Percentiles rank a stretch among this genome's conserved stretches.
Evolutionary conservation across 345 rosid genomes (phyloP).

Genomic region (Eutrema yunnanense): DNA sequence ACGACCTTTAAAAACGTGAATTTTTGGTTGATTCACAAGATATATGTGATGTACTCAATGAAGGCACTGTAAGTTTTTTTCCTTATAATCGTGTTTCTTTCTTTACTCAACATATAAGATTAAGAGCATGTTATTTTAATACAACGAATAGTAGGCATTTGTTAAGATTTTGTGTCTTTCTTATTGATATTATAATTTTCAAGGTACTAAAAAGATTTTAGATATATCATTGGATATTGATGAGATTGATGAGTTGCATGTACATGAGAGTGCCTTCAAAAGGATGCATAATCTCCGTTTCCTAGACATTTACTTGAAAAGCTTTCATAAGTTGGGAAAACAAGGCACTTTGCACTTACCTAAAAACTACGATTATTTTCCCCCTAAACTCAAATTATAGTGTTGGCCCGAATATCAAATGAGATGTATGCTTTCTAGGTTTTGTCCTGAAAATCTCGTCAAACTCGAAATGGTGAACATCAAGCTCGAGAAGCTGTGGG

Average conservation of each 20-base stretch:
- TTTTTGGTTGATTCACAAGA: too few relatives aligned
- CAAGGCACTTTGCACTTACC: neutral
- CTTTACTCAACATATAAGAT: too few relatives aligned
- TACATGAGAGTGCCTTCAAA: neutral
- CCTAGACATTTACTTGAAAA: neutral
- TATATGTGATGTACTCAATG: too few relatives aligned
- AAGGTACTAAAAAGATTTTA: constrained; percentile 15
- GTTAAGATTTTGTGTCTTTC: too few relatives aligned
- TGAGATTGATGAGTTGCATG: neutral
- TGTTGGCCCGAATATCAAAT: neutral
- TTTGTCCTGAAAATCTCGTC: neutral
- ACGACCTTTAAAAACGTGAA: too few relatives aligned
- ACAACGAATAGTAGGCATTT: too few relatives aligned
- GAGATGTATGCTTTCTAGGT: constrained; percentile 8
- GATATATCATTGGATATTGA: constrained; percentile 2
- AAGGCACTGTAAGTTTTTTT: too few relatives aligned
- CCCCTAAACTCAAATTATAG: constrained; percentile 1
- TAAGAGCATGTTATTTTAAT: too few relatives aligned
- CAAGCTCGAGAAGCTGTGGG: neutral
- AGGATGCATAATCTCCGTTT: constrained; percentile 19
- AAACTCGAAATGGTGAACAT: neutral
- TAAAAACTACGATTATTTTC: neutral
- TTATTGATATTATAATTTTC: neutral
- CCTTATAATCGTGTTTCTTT: too few relatives aligned
- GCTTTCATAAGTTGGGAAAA: neutral